Evolutionary conservation across 495 filamentous ascomycete genomes (phyloP), one percentile per base, ranked within the genome.

Genomic region (Talaromyces wortmannii): DNA sequence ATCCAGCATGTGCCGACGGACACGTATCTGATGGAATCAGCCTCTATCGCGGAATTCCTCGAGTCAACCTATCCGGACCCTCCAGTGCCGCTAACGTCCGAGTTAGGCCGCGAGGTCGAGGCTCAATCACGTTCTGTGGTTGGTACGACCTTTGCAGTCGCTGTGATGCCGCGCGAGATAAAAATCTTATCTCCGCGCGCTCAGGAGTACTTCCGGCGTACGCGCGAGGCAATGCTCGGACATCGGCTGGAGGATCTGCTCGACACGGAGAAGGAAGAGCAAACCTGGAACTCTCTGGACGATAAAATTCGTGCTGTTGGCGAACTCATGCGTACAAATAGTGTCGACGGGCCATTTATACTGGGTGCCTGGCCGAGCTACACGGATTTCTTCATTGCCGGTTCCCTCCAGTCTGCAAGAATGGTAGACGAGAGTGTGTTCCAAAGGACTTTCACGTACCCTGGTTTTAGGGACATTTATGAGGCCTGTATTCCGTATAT

Each of bases 1-100:
- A 73, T 75, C 61, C 70, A 67, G 4, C 71, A 76, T 61, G 55
- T 73, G 12, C 64, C 68, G 33, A 72, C 57, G 45, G 68, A 70
- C 59, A 73, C 58, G 18, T 67, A 66, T 55, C 61, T 73, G n/a
- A 73, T 74, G 67, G 69, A 72, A 55, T 73, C 71, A 16, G 18
- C 45, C 23, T 60, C 55, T 29, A 73, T 76, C 56, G 64, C 68
- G 1, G 61, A 67, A 51, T 76, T 74, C 52, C 62, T 73, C 49
- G 68, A 72, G 45, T 66, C 68, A 42, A 71, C 61, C 31, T 76
- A 73, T 58, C 70, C 67, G 11, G 55, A 62, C 15, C 68, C 61
- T 4, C 59, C 66, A 2, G 56, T 73, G 16, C 64, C 62, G 31
- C 57, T 72, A 18, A 65, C 59, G 5, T 73, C 71, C 10, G 65